Evolutionary conservation across 352 stramenopile genomes (phyloP), one percentile per base, ranked within the genome.

Genomic region (Saprolegnia diclina): DNA sequence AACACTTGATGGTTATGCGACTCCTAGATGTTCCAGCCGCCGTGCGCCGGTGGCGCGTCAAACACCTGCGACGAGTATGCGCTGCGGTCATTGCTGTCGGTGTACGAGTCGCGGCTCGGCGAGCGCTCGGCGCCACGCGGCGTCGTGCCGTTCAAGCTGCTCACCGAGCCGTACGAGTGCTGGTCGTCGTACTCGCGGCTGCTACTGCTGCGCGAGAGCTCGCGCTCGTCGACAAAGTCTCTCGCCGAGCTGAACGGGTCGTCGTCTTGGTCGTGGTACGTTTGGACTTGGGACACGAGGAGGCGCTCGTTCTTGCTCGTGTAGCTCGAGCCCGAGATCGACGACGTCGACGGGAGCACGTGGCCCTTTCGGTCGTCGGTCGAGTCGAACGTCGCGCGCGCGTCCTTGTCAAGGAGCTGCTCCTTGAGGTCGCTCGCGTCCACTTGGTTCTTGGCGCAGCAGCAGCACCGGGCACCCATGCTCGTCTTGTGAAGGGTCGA

Each of bases 391-490:
- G 56, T 46, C 18, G 9, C n/a, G 18, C 22, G 56, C 40, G 57
- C 56, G 3, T 48, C 18, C 22, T 74, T 77, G 1, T 73, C 79
- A 16, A 91, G 70, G 9, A 91, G 63, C 64, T 88, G 87, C 40
- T 86, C 75, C 29, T 86, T 73, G 10, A 90, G 72, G 26, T 78
- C 65, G 44, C 64, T 80, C 29, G 59, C 62, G 7, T 74, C 78
- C 50, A 35, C 29, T 35, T 72, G 72, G 14, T 76, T 71, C n/a
- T 75, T 76, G 29, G 72, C 73, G 50, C 72, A 88, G 71, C 78
- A 79, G 53, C 73, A 76, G 53, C 75, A 90, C 4, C 59, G 72
- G 54, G 74, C 32, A 72, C 74, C 74, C 73, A 74, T 48, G 80
- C 78, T 80, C 73, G 74, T 14, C 67, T 24, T 65, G 24, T 44